phyloP scores from a whole-genome alignment of 192 early-diverging fungal species.

The Oehlia diaphana region DNA sequence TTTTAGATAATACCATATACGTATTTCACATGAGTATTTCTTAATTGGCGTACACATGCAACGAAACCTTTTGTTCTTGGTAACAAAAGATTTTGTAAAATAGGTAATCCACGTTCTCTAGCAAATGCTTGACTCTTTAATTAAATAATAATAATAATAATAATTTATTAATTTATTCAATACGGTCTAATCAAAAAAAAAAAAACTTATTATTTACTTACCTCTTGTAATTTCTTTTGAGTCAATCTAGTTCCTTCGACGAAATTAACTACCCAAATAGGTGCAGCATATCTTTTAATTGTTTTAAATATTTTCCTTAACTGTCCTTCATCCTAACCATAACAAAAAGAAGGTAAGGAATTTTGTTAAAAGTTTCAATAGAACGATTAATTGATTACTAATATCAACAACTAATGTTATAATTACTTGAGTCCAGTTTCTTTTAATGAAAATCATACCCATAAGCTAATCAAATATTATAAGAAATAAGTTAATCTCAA shows the following conservation, averaged over 20 bases:
- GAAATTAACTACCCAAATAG: slow-evolving; percentile 57
- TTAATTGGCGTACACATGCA: slow-evolving; percentile 52
- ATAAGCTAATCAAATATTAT: slow-evolving; percentile 40
- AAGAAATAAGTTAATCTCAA: background rate
- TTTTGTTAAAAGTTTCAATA: background rate
- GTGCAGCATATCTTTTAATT: slow-evolving; percentile 51
- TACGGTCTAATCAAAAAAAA: background rate
- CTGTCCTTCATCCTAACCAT: slow-evolving; percentile 43
- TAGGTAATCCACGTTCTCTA: slow-evolving; percentile 41
- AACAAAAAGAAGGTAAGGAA: background rate
- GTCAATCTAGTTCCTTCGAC: slow-evolving; percentile 58
- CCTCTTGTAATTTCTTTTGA: slow-evolving; percentile 46
- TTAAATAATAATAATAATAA: background rate
- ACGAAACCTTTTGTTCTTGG: slow-evolving; percentile 60
- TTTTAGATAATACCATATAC: slow-evolving; percentile 48
- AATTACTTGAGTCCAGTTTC: slow-evolving; percentile 50
- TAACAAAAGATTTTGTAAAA: slow-evolving; percentile 51
- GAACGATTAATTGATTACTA: background rate
- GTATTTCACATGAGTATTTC: slow-evolving; percentile 54
- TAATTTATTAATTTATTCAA: slow-evolving; percentile 41
- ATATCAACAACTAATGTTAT: background rate
- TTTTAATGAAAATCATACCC: slow-evolving; percentile 57
- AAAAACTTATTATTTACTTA: background rate
- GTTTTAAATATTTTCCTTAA: slow-evolving; percentile 51
- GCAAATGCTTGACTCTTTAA: slow-evolving; percentile 49